phyloP scores from a whole-genome alignment of 768 basidiomycete species.

The Amanita brunnescens region DNA sequence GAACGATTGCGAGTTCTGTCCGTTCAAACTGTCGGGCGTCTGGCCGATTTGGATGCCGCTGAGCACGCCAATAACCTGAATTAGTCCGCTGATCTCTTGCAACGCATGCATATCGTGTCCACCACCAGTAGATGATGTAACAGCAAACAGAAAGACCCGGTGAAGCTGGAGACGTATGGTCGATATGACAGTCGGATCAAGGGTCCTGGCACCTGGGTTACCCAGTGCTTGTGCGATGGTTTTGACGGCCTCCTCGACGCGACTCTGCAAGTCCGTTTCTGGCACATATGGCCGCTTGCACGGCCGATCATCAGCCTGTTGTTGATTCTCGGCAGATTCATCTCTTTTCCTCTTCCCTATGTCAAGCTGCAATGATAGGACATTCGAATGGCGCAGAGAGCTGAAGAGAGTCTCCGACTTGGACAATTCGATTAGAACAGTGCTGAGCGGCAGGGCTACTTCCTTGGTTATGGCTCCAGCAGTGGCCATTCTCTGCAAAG shows the following conservation, averaged over 20 bases:
- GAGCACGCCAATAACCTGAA: constrained; percentile 75
- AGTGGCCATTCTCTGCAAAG: constrained; percentile 41
- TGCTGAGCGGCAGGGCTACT: constrained; percentile 48
- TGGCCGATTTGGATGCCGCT: constrained; percentile 66
- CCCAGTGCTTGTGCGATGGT: constrained; percentile 43
- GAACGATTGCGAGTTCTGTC: constrained; percentile 21
- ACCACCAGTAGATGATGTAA: constrained; percentile 53
- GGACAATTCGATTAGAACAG: constrained; percentile 55
- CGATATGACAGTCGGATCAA: constrained; percentile 53
- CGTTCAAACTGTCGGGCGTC: constrained; percentile 25
- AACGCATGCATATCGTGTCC: constrained; percentile 48
- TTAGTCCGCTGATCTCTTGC: constrained; percentile 73
- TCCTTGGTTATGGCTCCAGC: constrained; percentile 42
- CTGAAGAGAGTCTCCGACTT: constrained; percentile 60
- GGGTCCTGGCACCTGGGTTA: constrained; percentile 29
- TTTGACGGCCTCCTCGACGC: constrained; percentile 53
- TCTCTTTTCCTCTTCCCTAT: constrained; percentile 74
- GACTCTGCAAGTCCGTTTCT: constrained; percentile 41
- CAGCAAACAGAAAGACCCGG: constrained; percentile 70
- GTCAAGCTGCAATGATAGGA: constrained; percentile 52
- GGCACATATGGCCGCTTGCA: constrained; percentile 39
- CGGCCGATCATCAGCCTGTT: constrained; percentile 20
- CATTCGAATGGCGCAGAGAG: constrained; percentile 53
- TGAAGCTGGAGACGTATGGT: constrained; percentile 67
- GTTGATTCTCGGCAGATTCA: constrained; percentile 33